phyloP scores from a whole-genome alignment of 1,139 yeast genomes.

The Pichia sp. region DNA sequence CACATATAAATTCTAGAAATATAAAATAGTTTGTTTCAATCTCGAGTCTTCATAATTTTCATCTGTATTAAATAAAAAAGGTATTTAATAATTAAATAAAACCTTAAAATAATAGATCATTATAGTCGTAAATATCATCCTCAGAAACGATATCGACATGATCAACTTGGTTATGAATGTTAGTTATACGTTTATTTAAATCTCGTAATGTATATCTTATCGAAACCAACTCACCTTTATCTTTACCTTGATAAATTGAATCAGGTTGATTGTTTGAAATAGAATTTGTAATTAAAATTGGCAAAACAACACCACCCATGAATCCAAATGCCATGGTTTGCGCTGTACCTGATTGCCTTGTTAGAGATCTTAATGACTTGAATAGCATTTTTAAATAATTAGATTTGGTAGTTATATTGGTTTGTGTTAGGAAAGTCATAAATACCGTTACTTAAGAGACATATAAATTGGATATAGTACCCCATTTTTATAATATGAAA shows the following conservation, averaged over 20 bases:
- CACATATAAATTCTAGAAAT: conserved; percentile 4
- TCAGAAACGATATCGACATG: conserved; percentile 11
- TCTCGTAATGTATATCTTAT: conserved; percentile 7
- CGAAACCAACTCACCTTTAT: conserved; percentile 16
- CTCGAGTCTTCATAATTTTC: neutral
- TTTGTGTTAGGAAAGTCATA: no score
- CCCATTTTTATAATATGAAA: no score
- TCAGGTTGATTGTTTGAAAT: conserved; percentile 8
- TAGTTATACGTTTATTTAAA: conserved; percentile 15
- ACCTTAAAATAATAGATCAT: conserved; percentile 11
- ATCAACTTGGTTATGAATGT: conserved; percentile 16
- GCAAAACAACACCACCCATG: conserved; percentile 18
- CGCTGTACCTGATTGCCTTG: conserved; percentile 11
- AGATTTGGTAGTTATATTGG: no score
- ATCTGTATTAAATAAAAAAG: no score
- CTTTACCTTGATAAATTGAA: conserved; percentile 11
- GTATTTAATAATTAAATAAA: no score
- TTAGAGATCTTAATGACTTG: conserved; percentile 9
- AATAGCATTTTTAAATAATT: conserved; percentile 15
- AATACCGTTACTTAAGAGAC: no score
- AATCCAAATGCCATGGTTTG: conserved; percentile 17
- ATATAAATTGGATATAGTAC: no score
- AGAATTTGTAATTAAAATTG: conserved; percentile 15
- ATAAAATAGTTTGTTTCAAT: conserved; percentile 2
- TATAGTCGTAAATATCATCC: conserved; percentile 9